Conservation (phyloP, 2,329 filamentous ascomycete species). For the Xylariales sp. region DNA sequence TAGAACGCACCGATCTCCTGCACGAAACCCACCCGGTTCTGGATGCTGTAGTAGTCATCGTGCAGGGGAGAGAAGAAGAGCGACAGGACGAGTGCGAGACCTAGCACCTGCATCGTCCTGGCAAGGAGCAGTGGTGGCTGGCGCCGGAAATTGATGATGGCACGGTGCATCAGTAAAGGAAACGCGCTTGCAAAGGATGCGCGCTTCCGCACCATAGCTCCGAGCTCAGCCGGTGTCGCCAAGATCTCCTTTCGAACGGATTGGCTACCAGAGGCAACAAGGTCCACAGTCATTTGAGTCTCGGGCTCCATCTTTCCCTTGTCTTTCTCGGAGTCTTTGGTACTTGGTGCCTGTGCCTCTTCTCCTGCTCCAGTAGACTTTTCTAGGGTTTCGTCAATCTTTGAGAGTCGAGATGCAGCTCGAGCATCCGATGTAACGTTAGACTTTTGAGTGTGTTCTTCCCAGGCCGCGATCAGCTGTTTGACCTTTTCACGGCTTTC, state of each 20-base stretch:
- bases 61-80: slow-evolving; percentile 70
- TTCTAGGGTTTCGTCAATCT: slow-evolving; percentile 25
- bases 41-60: slow-evolving; percentile 64
- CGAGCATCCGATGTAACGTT: slow-evolving; percentile 4
- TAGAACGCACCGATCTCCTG: slow-evolving; percentile 69
- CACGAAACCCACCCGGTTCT: slow-evolving; percentile 70
- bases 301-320: not conserved
- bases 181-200: slow-evolving; percentile 60
- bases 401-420: slow-evolving; percentile 17
- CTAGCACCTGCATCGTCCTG: slow-evolving; percentile 63
- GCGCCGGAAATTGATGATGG: slow-evolving; percentile 63
- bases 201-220: slow-evolving; percentile 60
- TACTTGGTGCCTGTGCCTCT: not conserved
- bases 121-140: slow-evolving; percentile 62
- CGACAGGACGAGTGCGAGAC: slow-evolving; percentile 57
- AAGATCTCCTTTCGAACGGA: slow-evolving; percentile 27
- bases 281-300: no score
- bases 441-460: slow-evolving; percentile 9
- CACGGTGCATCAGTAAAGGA: slow-evolving; percentile 63
- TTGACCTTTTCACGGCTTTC: slow-evolving; percentile 60
- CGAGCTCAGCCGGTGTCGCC: slow-evolving; percentile 67
- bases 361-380: not conserved
- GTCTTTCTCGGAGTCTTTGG: not conserved
- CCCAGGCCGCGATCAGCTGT: slow-evolving; percentile 57
- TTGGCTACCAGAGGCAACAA: not conserved